A percentile compares a stretch with the other conserved stretches of the same genome.
These are phyloP conservation scores for Magnusiomyces suaveolens DNA, from an alignment of 1,139 yeast genomes.

Conservation along the genomic window DNA sequence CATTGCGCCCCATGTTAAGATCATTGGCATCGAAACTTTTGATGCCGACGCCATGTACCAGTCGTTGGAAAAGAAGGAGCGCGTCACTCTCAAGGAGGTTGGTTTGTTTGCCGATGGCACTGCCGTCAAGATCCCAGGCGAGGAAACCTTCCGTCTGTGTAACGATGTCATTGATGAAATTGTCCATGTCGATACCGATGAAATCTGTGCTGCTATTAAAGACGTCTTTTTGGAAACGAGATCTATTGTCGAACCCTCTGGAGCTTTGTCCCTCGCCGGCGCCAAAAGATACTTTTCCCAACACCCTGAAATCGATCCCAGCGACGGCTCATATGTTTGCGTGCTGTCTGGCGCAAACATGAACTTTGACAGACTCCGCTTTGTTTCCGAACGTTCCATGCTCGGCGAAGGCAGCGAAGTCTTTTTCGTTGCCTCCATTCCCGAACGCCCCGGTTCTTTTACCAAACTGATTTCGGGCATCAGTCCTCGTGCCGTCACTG, in stretches of 20 bases:
- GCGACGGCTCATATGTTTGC: constrained; percentile 57
- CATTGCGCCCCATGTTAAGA: constrained; percentile 93
- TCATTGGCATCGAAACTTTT: constrained; percentile 90
- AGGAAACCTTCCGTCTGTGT: constrained; percentile 84
- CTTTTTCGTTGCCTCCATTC: constrained; percentile 79
- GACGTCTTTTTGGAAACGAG: constrained; percentile 95
- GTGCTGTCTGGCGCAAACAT: constrained; percentile 92
- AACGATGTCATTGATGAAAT: constrained; percentile 77
- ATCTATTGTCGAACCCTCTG: constrained; percentile 91
- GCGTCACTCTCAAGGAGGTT: constrained; percentile 53
- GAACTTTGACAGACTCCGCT: constrained; percentile 92
- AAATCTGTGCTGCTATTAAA: constrained; percentile 93
- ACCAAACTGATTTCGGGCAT: constrained; percentile 61
- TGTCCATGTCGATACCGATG: constrained; percentile 82
- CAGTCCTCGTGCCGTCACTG: constrained; percentile 84
- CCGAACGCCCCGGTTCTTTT: constrained; percentile 92
- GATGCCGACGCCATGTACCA: constrained; percentile 88
- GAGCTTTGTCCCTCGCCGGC: constrained; percentile 94
- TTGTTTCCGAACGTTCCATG: constrained; percentile 96
- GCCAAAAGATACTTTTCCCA: constrained; percentile 63
- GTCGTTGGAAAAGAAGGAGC: constrained; percentile 50
- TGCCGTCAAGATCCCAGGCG: constrained; percentile 86
- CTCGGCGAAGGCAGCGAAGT: constrained; percentile 97
- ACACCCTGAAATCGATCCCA: constrained; percentile 50
- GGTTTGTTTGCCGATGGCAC: constrained; percentile 99